phyloP scores from a whole-genome alignment of 2,329 filamentous ascomycete species.

The Monosporascus sp. region DNA sequence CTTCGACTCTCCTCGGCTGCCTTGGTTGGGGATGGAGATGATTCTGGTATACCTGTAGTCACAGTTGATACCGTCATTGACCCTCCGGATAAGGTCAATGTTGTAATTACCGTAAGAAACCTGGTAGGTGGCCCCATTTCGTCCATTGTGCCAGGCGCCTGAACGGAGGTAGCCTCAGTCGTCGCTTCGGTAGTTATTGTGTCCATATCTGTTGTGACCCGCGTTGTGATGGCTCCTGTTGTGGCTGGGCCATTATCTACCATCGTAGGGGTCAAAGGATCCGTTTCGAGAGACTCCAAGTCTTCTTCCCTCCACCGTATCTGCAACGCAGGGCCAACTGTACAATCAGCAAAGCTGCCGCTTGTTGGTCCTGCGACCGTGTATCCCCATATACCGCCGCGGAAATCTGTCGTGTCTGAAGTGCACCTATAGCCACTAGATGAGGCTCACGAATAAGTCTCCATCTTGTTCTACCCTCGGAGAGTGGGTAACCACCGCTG shows the following conservation, averaged over 20 bases:
- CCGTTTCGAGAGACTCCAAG: slow-evolving; percentile 28
- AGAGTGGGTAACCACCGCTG: not conserved
- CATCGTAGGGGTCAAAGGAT: slow-evolving; percentile 30
- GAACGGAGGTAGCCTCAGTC: not conserved
- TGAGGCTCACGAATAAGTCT: not conserved
- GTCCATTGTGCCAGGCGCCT: not conserved
- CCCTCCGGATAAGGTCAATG: not conserved
- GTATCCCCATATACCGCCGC: slow-evolving; percentile 33
- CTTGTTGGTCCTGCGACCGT: slow-evolving; percentile 13
- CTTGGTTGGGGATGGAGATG: not conserved
- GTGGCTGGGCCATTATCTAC: slow-evolving; percentile 2
- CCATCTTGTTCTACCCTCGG: too few species aligned
- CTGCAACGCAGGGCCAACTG: slow-evolving; percentile 32
- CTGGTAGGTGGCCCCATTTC: not conserved
- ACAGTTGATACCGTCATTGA: not conserved
- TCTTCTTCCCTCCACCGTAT: slow-evolving; percentile 32
- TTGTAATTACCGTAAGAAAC: not conserved
- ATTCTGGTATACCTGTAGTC: not conserved
- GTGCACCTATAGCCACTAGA: slow-evolving; percentile 32
- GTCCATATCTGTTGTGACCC: not conserved
- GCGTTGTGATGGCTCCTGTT: not conserved
- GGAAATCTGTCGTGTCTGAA: slow-evolving; percentile 34
- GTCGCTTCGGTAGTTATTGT: not conserved
- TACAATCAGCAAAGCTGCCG: slow-evolving; percentile 12
- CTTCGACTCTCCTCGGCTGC: not conserved